A percentile compares a stretch with the other conserved stretches of the same genome.
Evolutionary conservation across 1,284 basidiomycete species (phyloP).

Genomic region (Ganoderma leucocontextum): DNA sequence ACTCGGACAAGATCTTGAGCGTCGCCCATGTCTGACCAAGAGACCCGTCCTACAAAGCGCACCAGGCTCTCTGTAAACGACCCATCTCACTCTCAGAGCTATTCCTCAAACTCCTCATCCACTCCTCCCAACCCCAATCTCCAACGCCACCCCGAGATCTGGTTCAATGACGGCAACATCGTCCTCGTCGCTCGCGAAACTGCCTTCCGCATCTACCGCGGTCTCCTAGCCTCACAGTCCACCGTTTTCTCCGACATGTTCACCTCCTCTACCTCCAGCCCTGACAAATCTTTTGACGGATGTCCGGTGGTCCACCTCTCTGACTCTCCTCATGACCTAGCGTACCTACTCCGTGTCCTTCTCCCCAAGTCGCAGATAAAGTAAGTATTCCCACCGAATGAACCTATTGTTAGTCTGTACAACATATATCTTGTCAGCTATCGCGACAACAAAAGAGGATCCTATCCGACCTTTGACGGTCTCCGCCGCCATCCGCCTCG

Average conservation of each 20-base stretch:
- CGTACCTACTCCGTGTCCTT: conserved; percentile 15
- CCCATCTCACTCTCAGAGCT: too few species aligned
- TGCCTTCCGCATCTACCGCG: conserved; percentile 29
- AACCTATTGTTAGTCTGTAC: too few species aligned
- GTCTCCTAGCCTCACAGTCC: conserved; percentile 29
- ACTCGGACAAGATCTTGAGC: too few species aligned
- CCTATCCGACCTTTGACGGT: background rate
- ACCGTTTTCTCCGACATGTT: conserved; percentile 32
- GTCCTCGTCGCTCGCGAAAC: conserved; percentile 25
- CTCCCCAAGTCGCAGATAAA: background rate
- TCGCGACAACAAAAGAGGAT: too few species aligned
- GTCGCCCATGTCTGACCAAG: too few species aligned
- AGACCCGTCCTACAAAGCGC: too few species aligned
- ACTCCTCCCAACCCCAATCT: too few species aligned
- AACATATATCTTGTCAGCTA: too few species aligned
- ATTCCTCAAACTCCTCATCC: background rate
- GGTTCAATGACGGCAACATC: conserved; percentile 33
- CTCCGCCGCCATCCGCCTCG: conserved; percentile 16
- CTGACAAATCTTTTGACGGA: conserved; percentile 18
- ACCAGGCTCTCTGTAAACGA: too few species aligned
- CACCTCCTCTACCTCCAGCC: conserved; percentile 21
- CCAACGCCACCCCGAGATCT: conserved; percentile 10
- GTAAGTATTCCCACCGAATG: too few species aligned
- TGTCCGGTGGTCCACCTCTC: conserved; percentile 25
- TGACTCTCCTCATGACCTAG: conserved; percentile 25